Evolutionary conservation across 805 yeast species (phyloP), one percentile per base, ranked within the genome.

Genomic region (Wickerhamiella vanderwaltii): DNA sequence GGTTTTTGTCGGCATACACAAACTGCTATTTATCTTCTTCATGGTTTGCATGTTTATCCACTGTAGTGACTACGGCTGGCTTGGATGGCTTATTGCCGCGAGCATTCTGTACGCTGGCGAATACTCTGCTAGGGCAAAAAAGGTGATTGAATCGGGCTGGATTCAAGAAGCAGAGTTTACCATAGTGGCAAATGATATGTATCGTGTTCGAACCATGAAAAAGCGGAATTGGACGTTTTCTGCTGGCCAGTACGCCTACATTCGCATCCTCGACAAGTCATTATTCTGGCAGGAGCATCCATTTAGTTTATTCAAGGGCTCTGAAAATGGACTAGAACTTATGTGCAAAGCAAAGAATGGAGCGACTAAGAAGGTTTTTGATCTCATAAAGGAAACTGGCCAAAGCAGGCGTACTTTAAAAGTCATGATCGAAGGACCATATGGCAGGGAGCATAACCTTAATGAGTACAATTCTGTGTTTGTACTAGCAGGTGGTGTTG

Each of bases 241-340:
- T 41, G 77, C 85, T 1, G 81, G 83, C 22, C 63, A 70, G n/a
- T 74, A 62, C 55, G 75, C 69, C 1, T 79, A 66, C 53, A 58
- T 82, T 26, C 68, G 76, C 54, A 64, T 77, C 38, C 49, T 77
- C 43, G 64, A 72, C 39, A 64, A 68, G 18, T 54, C 62, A 5
- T 61, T 68, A 28, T 73, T 77, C 56, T 79, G 79, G 78, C 84
- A 80, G 54, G 71, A 78, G 4, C 86, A 80, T 55, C 88, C 88
- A 2, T 79, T 81, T 57, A 75, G 86, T 4, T 44, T 58, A 3
- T 54, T 50, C 40, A 53, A 49, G 24, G 40, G 39, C 57, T 65
- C 32, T 60, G 66, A 33, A 43, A 50, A 39, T 51, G 55, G 38
- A 58, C 63, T 68, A 45, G 67, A 69, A 16, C 64, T 76, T 35